These are phyloP conservation scores for Trichosanthes cucumerina DNA, from an alignment of 306 rosid species.

Conservation along the genomic window DNA sequence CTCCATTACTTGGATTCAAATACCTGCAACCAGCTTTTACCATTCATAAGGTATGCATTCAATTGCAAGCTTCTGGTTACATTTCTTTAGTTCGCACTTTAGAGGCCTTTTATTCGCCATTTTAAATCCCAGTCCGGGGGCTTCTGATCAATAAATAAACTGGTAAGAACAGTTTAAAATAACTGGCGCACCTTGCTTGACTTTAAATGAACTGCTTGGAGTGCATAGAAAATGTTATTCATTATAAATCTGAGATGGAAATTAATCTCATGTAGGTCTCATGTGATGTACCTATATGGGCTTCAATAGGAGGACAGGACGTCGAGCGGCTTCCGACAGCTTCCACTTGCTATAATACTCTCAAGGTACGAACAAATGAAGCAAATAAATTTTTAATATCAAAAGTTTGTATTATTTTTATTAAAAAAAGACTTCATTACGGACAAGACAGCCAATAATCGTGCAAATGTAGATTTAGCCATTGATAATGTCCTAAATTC, in stretches of 20 bases:
- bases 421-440: neutral
- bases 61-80: slow-evolving; percentile 13
- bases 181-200: neutral
- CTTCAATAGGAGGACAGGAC: slow-evolving; percentile 86
- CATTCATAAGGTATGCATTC: slow-evolving; percentile 68
- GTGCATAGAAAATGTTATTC: neutral
- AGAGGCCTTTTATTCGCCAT: neutral
- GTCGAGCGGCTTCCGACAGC: slow-evolving; percentile 99
- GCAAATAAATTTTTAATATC: neutral
- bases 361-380: slow-evolving; percentile 47
- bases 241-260: neutral
- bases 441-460: neutral
- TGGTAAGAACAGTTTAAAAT: neutral
- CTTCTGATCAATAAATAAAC: neutral
- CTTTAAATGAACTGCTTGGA: neutral
- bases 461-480: neutral
- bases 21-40: slow-evolving; percentile 87
- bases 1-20: slow-evolving; percentile 94
- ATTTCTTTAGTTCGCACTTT: neutral
- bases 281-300: slow-evolving; percentile 84
- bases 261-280: slow-evolving; percentile 48
- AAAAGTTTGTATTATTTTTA: neutral
- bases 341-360: slow-evolving; percentile 94
- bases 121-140: neutral
- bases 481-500: neutral